Base-by-base conservation (phyloP, 176 grass and related monocot genomes). In the Aegilops longissima region DNA sequence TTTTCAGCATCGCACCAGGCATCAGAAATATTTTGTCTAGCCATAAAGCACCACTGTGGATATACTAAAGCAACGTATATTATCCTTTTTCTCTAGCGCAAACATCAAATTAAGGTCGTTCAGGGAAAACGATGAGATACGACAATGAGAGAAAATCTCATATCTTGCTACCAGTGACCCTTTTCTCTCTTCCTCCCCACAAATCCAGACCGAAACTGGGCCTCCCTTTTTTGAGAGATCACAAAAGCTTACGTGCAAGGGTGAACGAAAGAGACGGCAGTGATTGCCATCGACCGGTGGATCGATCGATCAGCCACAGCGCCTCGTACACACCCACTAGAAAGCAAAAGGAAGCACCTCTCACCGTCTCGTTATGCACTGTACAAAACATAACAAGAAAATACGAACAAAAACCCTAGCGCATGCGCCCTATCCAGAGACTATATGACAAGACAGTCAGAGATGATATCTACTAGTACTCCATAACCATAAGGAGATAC, bases 201-300 rank as follows among this genome's bases (percentile, higher is more conserved):
- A 74, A 84, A 74, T 73, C 27, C 59, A 17, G n/a, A 75, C 33
- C 9, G 45, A 61, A 87, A 21, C 66, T 27, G 13, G 44, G 12
- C 33, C 20, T 45, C 68, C 68, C 31, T 62, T 80, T 87, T 79
- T 14, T 44, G 47, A 76, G 81, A 87, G 85, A 91, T 84, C 85
- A 76, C 16, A 70, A 52, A 70, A 14, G 76, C 89, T 88, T 91
- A 64, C 89, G 85, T 91, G 89, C 8, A 64, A 24, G 70, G 84
- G 89, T 76, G 81, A 76, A 40, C n/a, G 77, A 88, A 80, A 88
- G 61, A 69, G 76, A 91, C 52, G 70, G 85, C 62, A 27, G 68
- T 64, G 79, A 89, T 83, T 79, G 73, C 27, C 80, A 61, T 54
- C 51, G 49, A 52, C 49, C 13, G 4, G 25, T 30, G 18, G 62